Evolutionary conservation across 2,329 filamentous ascomycete genomes (phyloP).

Genomic region (Sodiomyces alkalinus): DNA sequence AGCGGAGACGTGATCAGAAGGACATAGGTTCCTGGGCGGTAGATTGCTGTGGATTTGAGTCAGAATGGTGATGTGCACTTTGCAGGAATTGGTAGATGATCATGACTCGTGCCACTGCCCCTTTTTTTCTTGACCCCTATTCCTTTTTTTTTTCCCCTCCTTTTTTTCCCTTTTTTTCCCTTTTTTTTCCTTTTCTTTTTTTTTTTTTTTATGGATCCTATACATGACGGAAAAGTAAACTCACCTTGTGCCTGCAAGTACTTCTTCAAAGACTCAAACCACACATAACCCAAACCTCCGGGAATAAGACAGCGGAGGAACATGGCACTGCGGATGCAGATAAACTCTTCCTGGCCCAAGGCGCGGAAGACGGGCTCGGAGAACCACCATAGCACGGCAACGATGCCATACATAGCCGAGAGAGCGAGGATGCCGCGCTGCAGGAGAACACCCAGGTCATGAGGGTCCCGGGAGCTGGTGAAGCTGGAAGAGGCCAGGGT

Average conservation of each 20-base stretch:
- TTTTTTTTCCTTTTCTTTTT: too few species aligned
- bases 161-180: too few species aligned
- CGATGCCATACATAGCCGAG: constrained; percentile 54
- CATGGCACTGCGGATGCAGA: constrained; percentile 56
- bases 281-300: constrained; percentile 73
- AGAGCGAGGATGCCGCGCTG: constrained; percentile 65
- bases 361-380: constrained; percentile 60
- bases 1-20: constrained; percentile 70
- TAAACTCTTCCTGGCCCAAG: constrained; percentile 64
- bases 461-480: constrained; percentile 64
- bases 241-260: constrained; percentile 63
- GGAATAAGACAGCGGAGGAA: constrained; percentile 65
- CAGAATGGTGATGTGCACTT: background rate
- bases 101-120: too few species aligned
- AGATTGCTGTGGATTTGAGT: constrained; percentile 31
- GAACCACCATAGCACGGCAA: constrained; percentile 59
- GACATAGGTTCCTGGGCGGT: constrained; percentile 69
- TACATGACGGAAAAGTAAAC: too few species aligned
- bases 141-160: too few species aligned
- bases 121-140: too few species aligned
- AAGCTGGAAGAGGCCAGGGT: constrained; percentile 73
- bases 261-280: constrained; percentile 77
- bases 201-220: too few species aligned
- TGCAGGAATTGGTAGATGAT: too few species aligned
- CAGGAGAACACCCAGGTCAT: constrained; percentile 63